phyloP scores from a whole-genome alignment of 1,139 yeast genomes.

The Yamadazyma spencermartinsiae region DNA sequence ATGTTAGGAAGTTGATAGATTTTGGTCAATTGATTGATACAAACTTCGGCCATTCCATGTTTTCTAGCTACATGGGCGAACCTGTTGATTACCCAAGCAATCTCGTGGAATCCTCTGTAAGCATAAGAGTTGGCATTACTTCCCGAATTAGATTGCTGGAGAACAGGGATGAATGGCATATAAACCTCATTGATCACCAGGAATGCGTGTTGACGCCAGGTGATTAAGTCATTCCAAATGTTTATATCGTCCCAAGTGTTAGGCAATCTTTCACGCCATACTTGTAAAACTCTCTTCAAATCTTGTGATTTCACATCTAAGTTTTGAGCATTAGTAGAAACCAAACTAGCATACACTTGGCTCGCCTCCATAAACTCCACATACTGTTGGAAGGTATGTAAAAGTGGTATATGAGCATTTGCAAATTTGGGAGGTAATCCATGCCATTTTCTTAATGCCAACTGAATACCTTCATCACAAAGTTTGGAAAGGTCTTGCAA shows the following conservation, averaged over 20 bases:
- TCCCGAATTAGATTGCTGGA: constrained; percentile 73
- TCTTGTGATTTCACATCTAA: constrained; percentile 92
- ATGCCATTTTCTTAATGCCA: constrained; percentile 91
- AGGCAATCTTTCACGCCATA: constrained; percentile 97
- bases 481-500: constrained; percentile 77
- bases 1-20: constrained; percentile 95
- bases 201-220: constrained; percentile 99
- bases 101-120: constrained; percentile 96
- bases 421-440: constrained; percentile 79
- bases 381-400: constrained; percentile 95
- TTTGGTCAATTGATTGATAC: constrained; percentile 88
- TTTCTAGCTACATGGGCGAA: constrained; percentile 98
- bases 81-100: constrained; percentile 97
- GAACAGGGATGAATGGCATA: constrained; percentile 85
- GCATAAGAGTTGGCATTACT: constrained; percentile 87
- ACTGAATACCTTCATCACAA: constrained; percentile 95
- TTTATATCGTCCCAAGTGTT: constrained; percentile 97
- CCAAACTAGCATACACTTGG: constrained; percentile 86
- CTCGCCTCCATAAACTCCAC: constrained; percentile 98
- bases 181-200: constrained; percentile 94
- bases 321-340: constrained; percentile 89
- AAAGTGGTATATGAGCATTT: constrained; percentile 83
- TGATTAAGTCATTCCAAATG: constrained; percentile 95
- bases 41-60: constrained; percentile 96
- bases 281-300: constrained; percentile 87